These are phyloP conservation scores for Coprinopsis sp. DNA, from an alignment of 768 basidiomycete genomes.

Conservation along the genomic window DNA sequence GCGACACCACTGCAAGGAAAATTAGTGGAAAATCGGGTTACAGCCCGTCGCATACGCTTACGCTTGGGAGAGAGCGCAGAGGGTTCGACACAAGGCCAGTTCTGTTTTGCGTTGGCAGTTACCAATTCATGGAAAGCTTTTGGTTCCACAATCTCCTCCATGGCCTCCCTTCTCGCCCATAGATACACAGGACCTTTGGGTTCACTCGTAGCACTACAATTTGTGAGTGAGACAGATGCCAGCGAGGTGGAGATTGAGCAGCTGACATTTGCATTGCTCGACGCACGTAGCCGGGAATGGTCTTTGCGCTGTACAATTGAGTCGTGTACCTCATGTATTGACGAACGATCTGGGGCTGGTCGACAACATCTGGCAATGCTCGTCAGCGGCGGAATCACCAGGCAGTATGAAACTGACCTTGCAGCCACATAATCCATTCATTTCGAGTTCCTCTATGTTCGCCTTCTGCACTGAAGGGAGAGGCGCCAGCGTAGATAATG, in stretches of 20 bases:
- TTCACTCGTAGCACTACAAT: slow-evolving; percentile 54
- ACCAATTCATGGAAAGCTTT: slow-evolving; percentile 25
- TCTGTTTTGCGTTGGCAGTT: slow-evolving; percentile 16
- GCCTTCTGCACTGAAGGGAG: slow-evolving; percentile 51
- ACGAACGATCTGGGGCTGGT: slow-evolving; percentile 65
- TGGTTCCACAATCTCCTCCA: slow-evolving; percentile 57
- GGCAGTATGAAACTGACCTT: slow-evolving; percentile 37
- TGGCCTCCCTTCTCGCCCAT: slow-evolving; percentile 67
- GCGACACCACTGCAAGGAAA: slow-evolving; percentile 23
- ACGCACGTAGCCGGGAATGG: slow-evolving; percentile 44
- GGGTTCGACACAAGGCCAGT: slow-evolving; percentile 53
- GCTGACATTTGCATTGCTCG: slow-evolving; percentile 62
- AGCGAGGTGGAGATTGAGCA: not conserved
- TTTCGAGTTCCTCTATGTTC: slow-evolving; percentile 63
- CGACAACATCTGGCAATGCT: slow-evolving; percentile 50
- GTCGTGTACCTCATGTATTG: slow-evolving; percentile 70
- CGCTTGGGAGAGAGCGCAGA: slow-evolving; percentile 39
- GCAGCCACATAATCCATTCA: slow-evolving; percentile 71
- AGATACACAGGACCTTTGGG: slow-evolving; percentile 73
- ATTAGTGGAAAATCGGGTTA: slow-evolving; percentile 1
- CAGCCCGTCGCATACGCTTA: slow-evolving; percentile 19
- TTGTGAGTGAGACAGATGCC: slow-evolving; percentile 3
- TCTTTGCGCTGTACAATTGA: slow-evolving; percentile 53
- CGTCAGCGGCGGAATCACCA: not conserved
- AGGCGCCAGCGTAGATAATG: slow-evolving; percentile 68